Conservation (phyloP, 2,329 filamentous ascomycete species). For the Colletotrichum tropicale region DNA sequence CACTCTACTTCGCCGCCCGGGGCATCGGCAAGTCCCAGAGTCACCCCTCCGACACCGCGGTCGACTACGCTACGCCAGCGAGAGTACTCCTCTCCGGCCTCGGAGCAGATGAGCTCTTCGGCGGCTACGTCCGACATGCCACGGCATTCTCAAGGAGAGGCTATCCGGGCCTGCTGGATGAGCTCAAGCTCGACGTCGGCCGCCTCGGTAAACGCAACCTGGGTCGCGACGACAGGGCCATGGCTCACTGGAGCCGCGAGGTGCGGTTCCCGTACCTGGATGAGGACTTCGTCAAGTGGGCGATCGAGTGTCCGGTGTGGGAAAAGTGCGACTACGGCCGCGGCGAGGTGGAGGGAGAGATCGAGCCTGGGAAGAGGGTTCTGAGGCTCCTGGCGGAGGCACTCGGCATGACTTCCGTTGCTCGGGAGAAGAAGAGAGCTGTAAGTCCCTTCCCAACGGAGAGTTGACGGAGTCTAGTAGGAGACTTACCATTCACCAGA, state of each 20-base stretch:
- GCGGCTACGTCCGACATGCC: constrained; percentile 85
- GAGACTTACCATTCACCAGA: constrained; percentile 46
- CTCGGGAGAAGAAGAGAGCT: constrained; percentile 91
- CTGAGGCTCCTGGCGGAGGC: constrained; percentile 78
- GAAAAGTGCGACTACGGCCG: constrained; percentile 82
- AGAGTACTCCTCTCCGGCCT: constrained; percentile 90
- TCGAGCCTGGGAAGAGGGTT: constrained; percentile 83
- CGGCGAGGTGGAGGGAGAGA: constrained; percentile 28
- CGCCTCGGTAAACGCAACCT: constrained; percentile 93
- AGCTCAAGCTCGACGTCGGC: constrained; percentile 83
- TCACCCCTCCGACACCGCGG: constrained; percentile 25
- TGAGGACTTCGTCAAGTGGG: constrained; percentile 83
- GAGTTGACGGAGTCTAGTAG: background rate
- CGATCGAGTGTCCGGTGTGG: constrained; percentile 74
- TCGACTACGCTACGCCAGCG: constrained; percentile 69
- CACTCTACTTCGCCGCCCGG: constrained; percentile 92
- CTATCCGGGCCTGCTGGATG: constrained; percentile 74
- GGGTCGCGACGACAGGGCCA: constrained; percentile 89
- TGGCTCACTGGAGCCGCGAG: constrained; percentile 88
- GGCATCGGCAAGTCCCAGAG: constrained; percentile 61
- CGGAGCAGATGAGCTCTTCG: constrained; percentile 95
- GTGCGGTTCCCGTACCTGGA: constrained; percentile 91
- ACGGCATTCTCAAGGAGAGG: constrained; percentile 74
- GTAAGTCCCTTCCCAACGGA: constrained; percentile 49
- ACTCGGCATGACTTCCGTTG: constrained; percentile 73